Conservation (phyloP, 164 flowering plant species). For the Aristolochia fimbriata region DNA sequence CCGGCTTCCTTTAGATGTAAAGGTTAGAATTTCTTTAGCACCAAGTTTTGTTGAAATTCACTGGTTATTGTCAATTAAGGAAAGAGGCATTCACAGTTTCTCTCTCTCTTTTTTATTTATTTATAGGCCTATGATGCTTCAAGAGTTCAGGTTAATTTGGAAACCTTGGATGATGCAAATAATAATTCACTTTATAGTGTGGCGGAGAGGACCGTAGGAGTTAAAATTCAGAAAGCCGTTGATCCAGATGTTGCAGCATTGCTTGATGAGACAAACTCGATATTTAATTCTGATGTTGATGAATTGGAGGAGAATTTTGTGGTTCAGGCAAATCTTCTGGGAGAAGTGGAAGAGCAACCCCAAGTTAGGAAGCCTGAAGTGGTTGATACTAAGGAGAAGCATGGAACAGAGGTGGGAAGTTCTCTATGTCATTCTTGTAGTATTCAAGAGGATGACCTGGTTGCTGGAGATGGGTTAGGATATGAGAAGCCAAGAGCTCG, state of each 20-base stretch:
- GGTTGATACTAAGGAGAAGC: conserved; percentile 8
- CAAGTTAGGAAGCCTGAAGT: conserved; percentile 16
- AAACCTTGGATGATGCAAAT: conserved; percentile 20
- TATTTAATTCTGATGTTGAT: conserved; percentile 74
- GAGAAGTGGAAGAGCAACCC: conserved; percentile 22
- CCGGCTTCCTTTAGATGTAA: conserved; percentile 57
- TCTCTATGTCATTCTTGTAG: neutral
- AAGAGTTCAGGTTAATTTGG: conserved; percentile 29
- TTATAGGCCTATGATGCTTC: conserved; percentile 90
- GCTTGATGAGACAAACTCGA: conserved; percentile 68
- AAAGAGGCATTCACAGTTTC: neutral
- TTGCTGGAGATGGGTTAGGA: conserved; percentile 7
- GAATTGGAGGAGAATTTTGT: conserved; percentile 96
- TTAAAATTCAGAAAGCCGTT: conserved; percentile 54
- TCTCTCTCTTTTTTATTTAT: too few relatives aligned
- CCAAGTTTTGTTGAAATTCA: neutral
- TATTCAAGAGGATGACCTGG: conserved; percentile 3
- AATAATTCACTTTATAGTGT: conserved; percentile 39
- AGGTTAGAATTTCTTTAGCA: conserved; percentile 29
- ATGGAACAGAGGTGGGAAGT: conserved; percentile 1
- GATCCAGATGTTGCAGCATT: conserved; percentile 77
- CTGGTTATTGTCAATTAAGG: neutral
- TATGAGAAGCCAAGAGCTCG: conserved; percentile 47
- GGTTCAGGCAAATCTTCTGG: conserved; percentile 49
- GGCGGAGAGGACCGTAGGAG: conserved; percentile 48